Conservation (phyloP, 768 basidiomycete species). For the Amanita muscaria region DNA sequence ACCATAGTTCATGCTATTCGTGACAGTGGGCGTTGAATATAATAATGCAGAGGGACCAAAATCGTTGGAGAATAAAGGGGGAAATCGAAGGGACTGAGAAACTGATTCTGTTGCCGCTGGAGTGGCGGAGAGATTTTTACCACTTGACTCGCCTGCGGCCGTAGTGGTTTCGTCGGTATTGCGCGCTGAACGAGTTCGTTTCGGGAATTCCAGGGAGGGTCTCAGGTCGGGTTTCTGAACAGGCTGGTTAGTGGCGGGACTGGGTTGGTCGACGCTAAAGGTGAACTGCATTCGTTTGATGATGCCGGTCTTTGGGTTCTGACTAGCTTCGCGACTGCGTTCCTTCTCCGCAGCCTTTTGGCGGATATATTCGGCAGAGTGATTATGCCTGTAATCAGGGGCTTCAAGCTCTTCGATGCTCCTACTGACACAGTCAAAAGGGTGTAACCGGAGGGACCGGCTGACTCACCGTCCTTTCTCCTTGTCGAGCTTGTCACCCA, state of each 20-base stretch:
- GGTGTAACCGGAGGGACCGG: conserved; percentile 1
- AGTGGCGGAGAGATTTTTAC: conserved; percentile 22
- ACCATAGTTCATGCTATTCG: conserved; percentile 67
- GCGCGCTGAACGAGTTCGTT: conserved; percentile 30
- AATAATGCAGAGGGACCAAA: conserved; percentile 76
- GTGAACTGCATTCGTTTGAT: conserved; percentile 90
- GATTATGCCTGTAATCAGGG: conserved; percentile 72
- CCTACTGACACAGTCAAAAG: conserved; percentile 35
- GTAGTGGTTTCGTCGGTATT: too few relatives aligned
- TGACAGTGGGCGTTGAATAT: conserved; percentile 56
- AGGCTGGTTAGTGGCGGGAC: conserved; percentile 35
- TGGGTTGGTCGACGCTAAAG: conserved; percentile 71
- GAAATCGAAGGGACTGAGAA: conserved; percentile 51
- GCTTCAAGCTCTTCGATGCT: conserved; percentile 81
- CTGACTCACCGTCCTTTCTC: conserved; percentile 77
- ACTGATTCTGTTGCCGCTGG: too few relatives aligned
- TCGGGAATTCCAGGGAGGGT: conserved; percentile 58
- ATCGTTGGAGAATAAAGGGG: conserved; percentile 61
- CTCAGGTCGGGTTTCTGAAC: conserved; percentile 61
- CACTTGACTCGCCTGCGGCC: conserved; percentile 23
- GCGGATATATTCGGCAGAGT: conserved; percentile 71
- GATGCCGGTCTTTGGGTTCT: conserved; percentile 55
- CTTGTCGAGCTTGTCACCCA: conserved; percentile 90
- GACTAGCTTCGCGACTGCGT: conserved; percentile 62
- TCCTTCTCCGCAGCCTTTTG: conserved; percentile 79